phyloP scores from a whole-genome alignment of 2,329 filamentous ascomycete genomes.

The Cercospora beticola region DNA sequence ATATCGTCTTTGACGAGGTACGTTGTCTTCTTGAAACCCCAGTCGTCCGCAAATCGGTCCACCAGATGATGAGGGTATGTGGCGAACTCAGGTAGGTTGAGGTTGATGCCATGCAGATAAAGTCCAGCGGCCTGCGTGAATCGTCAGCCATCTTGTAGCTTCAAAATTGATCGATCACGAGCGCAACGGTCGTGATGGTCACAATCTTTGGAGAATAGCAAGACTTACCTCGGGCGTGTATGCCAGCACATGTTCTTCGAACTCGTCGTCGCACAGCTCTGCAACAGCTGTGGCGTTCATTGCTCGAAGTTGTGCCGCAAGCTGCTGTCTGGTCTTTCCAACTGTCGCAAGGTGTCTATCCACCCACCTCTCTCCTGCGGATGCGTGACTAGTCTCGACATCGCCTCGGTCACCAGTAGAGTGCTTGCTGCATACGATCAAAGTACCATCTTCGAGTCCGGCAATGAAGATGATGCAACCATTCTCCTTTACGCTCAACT shows the following conservation, averaged over 20 bases:
- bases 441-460: constrained; percentile 80
- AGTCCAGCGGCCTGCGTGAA: constrained; percentile 65
- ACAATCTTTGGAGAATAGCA: not conserved
- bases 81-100: constrained; percentile 87
- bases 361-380: constrained; percentile 77
- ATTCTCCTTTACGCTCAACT: constrained; percentile 96
- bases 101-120: constrained; percentile 93
- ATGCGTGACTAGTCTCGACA: constrained; percentile 73
- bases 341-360: constrained; percentile 74
- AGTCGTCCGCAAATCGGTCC: constrained; percentile 82
- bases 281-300: constrained; percentile 94
- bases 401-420: constrained; percentile 82
- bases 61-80: constrained; percentile 83
- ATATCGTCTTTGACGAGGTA: constrained; percentile 76
- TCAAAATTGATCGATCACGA: not conserved
- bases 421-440: constrained; percentile 98
- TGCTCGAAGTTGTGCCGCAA: constrained; percentile 70
- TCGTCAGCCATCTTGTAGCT: not conserved
- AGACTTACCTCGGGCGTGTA: constrained; percentile 65
- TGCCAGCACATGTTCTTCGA: constrained; percentile 94
- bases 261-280: constrained; percentile 91
- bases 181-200: not conserved
- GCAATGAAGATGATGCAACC: constrained; percentile 99
- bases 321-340: constrained; percentile 74
- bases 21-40: constrained; percentile 90